Percentiles rank a stretch among this genome's conserved stretches.
Evolutionary conservation across 495 filamentous ascomycete species (phyloP).

Genomic region (Zalerion maritima): DNA sequence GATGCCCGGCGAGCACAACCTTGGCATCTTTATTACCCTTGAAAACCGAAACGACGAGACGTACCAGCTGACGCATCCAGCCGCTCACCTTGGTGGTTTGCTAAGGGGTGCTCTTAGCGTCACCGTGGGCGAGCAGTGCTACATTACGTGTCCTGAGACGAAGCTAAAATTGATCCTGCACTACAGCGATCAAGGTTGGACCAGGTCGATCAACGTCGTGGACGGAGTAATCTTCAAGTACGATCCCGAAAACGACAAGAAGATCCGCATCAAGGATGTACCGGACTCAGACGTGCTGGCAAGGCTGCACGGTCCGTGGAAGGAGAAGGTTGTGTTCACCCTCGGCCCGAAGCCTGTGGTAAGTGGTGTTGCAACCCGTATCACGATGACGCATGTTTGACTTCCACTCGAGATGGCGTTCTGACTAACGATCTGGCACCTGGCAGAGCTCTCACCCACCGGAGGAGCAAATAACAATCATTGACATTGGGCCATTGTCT

Average conservation of each 20-base stretch:
- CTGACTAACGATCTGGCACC: too few relatives aligned
- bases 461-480: conserved; percentile 55
- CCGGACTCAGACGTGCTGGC: conserved; percentile 68
- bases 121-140: conserved; percentile 76
- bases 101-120: conserved; percentile 70
- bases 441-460: conserved; percentile 25
- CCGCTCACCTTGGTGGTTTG: conserved; percentile 81
- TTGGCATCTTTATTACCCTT: conserved; percentile 87
- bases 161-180: conserved; percentile 80
- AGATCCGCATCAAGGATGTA: conserved; percentile 67
- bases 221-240: conserved; percentile 86
- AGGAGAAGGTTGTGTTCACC: conserved; percentile 39
- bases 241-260: conserved; percentile 66
- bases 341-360: conserved; percentile 36
- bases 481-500: conserved; percentile 69
- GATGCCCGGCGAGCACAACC: conserved; percentile 78
- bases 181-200: conserved; percentile 92
- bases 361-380: conserved; percentile 10
- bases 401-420: too few relatives aligned
- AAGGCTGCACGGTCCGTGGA: conserved; percentile 75
- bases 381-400: not conserved
- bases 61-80: conserved; percentile 88
- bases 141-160: conserved; percentile 72
- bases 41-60: conserved; percentile 68
- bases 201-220: conserved; percentile 77